Evolutionary conservation across 2,329 filamentous ascomycete species (phyloP).

Genomic region (Lachnum nothofagi): DNA sequence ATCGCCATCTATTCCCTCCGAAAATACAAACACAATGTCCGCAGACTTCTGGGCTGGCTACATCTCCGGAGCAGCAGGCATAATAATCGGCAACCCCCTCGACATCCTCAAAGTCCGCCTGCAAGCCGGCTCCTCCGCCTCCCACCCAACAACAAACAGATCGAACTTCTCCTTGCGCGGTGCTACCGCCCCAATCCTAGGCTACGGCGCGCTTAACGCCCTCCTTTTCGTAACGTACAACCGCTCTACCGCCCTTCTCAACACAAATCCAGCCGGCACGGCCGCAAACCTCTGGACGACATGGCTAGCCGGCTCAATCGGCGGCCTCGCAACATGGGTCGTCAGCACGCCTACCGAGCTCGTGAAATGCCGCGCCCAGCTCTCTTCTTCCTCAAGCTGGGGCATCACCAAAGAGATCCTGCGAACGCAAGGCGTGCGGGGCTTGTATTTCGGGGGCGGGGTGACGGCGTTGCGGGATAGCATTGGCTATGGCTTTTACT

Average conservation of each 20-base stretch:
- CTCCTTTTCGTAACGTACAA: conserved; percentile 89
- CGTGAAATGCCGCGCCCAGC: conserved; percentile 81
- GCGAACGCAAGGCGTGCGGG: conserved; percentile 54
- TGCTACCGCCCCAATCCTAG: conserved; percentile 77
- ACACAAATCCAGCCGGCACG: conserved; percentile 27
- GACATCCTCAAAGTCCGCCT: conserved; percentile 75
- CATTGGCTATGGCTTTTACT: conserved; percentile 96
- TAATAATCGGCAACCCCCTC: conserved; percentile 83
- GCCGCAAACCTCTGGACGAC: conserved; percentile 57
- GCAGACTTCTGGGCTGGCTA: conserved; percentile 93
- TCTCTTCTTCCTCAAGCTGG: conserved; percentile 46
- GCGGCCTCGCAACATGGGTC: conserved; percentile 79
- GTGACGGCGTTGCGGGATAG: conserved; percentile 80
- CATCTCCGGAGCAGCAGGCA: conserved; percentile 76
- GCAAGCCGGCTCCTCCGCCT: conserved; percentile 53
- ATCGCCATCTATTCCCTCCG: not conserved
- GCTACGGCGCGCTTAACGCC: conserved; percentile 87
- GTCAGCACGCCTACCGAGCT: conserved; percentile 86
- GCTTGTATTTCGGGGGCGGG: conserved; percentile 74
- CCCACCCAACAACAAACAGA: conserved; percentile 23
- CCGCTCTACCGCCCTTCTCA: conserved; percentile 64
- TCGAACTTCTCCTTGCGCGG: conserved; percentile 47
- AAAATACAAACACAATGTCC: conserved; percentile 26
- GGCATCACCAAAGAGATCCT: conserved; percentile 58
- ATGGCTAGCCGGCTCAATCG: conserved; percentile 74